A percentile compares a stretch with the other conserved stretches of the same genome.
These are phyloP conservation scores for Carallia brachiata DNA, from an alignment of 345 rosid genomes.

Conservation along the genomic window DNA sequence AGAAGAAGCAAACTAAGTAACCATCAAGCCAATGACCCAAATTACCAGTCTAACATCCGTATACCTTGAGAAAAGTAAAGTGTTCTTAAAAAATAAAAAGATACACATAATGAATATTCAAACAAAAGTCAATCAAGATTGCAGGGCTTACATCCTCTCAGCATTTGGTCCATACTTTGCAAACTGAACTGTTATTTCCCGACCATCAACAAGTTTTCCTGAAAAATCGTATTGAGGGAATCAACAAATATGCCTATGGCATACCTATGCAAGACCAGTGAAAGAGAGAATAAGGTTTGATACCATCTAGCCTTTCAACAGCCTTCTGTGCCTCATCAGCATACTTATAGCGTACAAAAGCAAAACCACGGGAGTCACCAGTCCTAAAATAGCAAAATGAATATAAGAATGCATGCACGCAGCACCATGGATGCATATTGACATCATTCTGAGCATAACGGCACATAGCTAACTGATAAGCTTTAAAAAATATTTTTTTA, in stretches of 20 bases:
- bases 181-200: conserved; percentile 93
- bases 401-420: neutral
- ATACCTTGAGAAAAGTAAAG: neutral
- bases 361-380: conserved; percentile 68
- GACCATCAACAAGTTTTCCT: conserved; percentile 94
- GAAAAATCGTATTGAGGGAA: conserved; percentile 14
- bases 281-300: neutral
- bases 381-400: conserved; percentile 29
- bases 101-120: neutral
- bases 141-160: conserved; percentile 70
- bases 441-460: too few species aligned
- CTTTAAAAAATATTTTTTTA: too few species aligned
- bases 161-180: conserved; percentile 99
- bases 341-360: conserved; percentile 63
- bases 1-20: neutral
- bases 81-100: neutral
- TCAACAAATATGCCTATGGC: neutral
- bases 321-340: conserved; percentile 71
- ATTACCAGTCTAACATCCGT: neutral
- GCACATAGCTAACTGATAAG: too few species aligned
- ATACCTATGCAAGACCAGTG: neutral
- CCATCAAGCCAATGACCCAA: neutral
- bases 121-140: neutral
- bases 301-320: conserved; percentile 69
- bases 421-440: neutral